Percentiles rank a stretch among this genome's conserved stretches.
These are phyloP conservation scores for Linnemannia hyalina DNA, from an alignment of 192 early-diverging fungal genomes.

Conservation along the genomic window DNA sequence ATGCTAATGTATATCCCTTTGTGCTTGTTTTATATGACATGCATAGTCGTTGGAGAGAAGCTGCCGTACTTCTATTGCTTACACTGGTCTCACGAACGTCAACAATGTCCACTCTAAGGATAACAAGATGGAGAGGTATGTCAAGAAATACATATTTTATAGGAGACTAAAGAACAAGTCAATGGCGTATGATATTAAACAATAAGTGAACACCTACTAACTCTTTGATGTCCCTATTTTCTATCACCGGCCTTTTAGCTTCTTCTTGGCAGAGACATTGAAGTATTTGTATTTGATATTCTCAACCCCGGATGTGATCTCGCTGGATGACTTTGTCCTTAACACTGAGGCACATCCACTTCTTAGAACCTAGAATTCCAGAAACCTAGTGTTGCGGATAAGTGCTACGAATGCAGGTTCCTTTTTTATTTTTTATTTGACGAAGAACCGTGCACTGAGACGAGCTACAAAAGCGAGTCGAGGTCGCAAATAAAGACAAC, in stretches of 20 bases:
- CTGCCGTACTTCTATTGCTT: constrained; percentile 63
- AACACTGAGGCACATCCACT: constrained; percentile 98
- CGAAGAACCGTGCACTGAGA: no score
- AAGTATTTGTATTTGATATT: constrained; percentile 96
- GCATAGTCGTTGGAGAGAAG: constrained; percentile 59
- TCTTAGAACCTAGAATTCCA: constrained; percentile 27
- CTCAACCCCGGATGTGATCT: constrained; percentile 67
- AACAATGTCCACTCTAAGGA: constrained; percentile 44
- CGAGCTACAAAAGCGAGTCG: no score
- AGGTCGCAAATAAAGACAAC: no score
- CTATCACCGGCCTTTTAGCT: constrained; percentile 59
- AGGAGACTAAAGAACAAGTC: neutral
- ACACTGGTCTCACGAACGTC: constrained; percentile 64
- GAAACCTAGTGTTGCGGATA: no score
- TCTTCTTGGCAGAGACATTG: constrained; percentile 95
- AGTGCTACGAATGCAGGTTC: no score
- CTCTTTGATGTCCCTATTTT: neutral
- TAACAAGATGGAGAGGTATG: constrained; percentile 68
- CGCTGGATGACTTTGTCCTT: constrained; percentile 88
- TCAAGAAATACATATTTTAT: neutral
- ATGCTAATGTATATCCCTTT: neutral
- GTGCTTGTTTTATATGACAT: neutral
- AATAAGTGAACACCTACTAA: neutral
- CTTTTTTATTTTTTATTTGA: no score
- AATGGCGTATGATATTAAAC: no score